These are phyloP conservation scores for Pilasporangium apinafurcum DNA, from an alignment of 352 stramenopile species.

Conservation along the genomic window DNA sequence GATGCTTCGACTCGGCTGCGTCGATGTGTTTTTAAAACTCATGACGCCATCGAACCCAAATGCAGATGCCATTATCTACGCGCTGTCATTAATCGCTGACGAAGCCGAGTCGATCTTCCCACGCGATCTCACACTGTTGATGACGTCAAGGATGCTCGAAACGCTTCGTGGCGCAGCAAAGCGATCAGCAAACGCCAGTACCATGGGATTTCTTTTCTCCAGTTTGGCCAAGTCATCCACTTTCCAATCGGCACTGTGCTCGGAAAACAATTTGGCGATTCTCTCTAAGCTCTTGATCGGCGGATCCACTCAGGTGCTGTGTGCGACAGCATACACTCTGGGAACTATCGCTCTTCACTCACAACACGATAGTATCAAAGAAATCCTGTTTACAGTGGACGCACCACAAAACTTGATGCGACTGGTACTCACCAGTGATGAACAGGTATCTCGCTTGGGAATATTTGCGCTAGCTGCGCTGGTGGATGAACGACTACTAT, in stretches of 20 bases:
- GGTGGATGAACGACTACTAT: slow-evolving; percentile 20
- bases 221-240: slow-evolving; percentile 40
- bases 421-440: slow-evolving; percentile 22
- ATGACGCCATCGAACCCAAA: slow-evolving; percentile 37
- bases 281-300: slow-evolving; percentile 60
- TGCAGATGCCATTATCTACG: slow-evolving; percentile 38
- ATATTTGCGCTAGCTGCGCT: slow-evolving; percentile 44
- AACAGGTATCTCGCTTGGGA: slow-evolving; percentile 25
- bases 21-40: slow-evolving; percentile 47
- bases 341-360: slow-evolving; percentile 34
- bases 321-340: slow-evolving; percentile 41
- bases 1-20: slow-evolving; percentile 39
- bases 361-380: slow-evolving; percentile 21
- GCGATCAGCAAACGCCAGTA: slow-evolving; percentile 36
- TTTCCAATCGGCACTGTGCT: slow-evolving; percentile 42
- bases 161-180: slow-evolving; percentile 62
- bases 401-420: slow-evolving; percentile 39
- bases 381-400: slow-evolving; percentile 45
- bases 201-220: slow-evolving; percentile 53
- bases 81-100: slow-evolving; percentile 50
- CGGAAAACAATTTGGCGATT: slow-evolving; percentile 50
- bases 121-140: slow-evolving; percentile 24
- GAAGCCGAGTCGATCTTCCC: slow-evolving; percentile 49
- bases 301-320: slow-evolving; percentile 41
- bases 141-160: slow-evolving; percentile 42